Base-by-base conservation (phyloP, 495 filamentous ascomycete species). In the Collariella sp. region DNA sequence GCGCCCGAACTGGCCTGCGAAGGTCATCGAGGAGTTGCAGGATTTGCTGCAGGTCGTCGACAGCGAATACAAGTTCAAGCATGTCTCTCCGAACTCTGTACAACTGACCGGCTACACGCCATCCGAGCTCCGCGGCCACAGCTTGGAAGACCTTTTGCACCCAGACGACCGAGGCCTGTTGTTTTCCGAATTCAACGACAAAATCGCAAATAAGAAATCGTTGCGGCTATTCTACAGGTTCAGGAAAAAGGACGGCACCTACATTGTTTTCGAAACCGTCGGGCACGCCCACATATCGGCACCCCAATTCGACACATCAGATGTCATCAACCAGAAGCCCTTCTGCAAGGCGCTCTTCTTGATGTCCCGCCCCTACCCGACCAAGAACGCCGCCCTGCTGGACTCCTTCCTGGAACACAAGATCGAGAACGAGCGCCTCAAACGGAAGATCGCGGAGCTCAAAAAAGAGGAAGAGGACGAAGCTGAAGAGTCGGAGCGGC, bases 371-470 rank as follows among this genome's bases (percentile, higher is more conserved):
- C 93, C 89, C 10, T 95, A 96, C 67, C 90, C 89, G 7, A 93
- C 86, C 44, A 89, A 85, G 66, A 93, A 89, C 63, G 83, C 88
- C 0, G 82, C 79, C 10, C 74, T 96, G 7, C 70, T 98, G 46
- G 90, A 98, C 68, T 94, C 91, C 0, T 96, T 96, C 57, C 75
- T 98, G 13, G 93, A 98, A 68, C 91, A 96, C 70, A 96, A 96
- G 68, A 90, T 97, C 45, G 93, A 97, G 67, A 96, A 98, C 61
- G 90, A 95, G 68, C 82, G 93, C 16, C 69, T 98, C 36, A 80
- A 77, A 52, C 86, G 87, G 57, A 82, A 87, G 33, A 95, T 98
- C 54, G 81, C 83, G 13, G 89, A 95, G 63, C 76, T 98, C 38
- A 84, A 83, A 59, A 77, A 81, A 57, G 93, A 97, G 68, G 91